Conservation (phyloP, 1,284 basidiomycete genomes). For the Ceratobasidium sp. region DNA sequence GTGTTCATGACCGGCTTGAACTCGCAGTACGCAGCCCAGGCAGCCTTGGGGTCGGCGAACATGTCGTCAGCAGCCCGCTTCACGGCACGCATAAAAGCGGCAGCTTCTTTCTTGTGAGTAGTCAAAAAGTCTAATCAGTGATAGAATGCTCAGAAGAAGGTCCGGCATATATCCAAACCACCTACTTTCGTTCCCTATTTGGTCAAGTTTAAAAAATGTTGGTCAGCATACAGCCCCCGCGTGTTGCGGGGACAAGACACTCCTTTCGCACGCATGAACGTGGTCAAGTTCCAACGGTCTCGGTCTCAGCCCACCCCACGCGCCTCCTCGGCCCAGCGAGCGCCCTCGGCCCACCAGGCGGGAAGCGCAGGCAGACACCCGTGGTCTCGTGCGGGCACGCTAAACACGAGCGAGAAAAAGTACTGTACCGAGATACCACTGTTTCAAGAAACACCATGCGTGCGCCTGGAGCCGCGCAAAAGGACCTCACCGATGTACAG, state of each 20-base stretch:
- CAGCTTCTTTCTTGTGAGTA: conserved; percentile 54
- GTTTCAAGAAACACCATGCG: conserved; percentile 30
- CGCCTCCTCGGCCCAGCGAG: conserved; percentile 33
- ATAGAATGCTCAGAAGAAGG: conserved; percentile 1
- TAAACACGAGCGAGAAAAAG: conserved; percentile 35
- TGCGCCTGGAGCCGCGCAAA: background rate
- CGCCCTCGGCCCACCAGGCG: background rate
- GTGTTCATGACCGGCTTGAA: conserved; percentile 55
- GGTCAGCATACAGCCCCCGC: conserved; percentile 19
- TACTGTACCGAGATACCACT: conserved; percentile 39
- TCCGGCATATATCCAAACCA: background rate
- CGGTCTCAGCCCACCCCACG: conserved; percentile 36
- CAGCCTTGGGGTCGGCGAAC: conserved; percentile 52
- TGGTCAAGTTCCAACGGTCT: conserved; percentile 44
- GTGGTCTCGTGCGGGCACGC: conserved; percentile 39
- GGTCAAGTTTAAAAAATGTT: background rate
- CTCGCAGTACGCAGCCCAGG: conserved; percentile 55
- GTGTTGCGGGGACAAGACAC: conserved; percentile 37
- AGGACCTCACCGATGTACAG: conserved; percentile 32
- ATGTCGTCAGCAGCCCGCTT: conserved; percentile 56
- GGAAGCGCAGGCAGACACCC: conserved; percentile 41
- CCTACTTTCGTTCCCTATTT: conserved; percentile 38
- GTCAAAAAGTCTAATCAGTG: conserved; percentile 50
- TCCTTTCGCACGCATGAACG: conserved; percentile 44
- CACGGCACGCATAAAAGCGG: conserved; percentile 56